Base-by-base conservation (phyloP, 805 yeast genomes). In the Sungouiella thailandica region DNA sequence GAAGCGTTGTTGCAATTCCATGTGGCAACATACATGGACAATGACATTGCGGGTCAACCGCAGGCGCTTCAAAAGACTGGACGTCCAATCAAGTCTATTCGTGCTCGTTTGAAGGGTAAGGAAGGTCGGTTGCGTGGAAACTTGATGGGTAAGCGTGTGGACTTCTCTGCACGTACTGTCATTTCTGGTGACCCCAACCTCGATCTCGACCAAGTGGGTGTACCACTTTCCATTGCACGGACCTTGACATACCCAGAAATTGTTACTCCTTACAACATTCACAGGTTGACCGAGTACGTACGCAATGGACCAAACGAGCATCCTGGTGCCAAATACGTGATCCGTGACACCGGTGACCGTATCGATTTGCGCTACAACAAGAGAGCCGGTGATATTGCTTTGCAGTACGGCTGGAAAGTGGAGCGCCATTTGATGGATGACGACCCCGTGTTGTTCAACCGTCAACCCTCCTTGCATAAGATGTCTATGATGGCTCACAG, bases 401-500 rank as follows among this genome's bases (percentile, higher is more conserved):
- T 93, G 46, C 98, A 94, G 60, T 93, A 93, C 53, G 98, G 98
- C 32, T 94, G 98, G 98, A 88, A 86, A 60, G 98, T 93, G 40
- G 98, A 93, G 61, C 87, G 99, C 60, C 99, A 93, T 60, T 74
- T 93, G 50, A 87, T 88, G 84, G 99, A 93, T 61, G 78, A 88
- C 52, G 99, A 93, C 58, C 97, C 98, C 3, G 98, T 93, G 22
- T 73, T 93, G 52, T 93, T 93, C 73, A 93, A 93, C 61, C 95
- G 99, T 73, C 99, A 93, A 70, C 99, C 99, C 31, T 93, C 98
- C 29, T 73, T 93, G 61, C 99, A 93, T 69, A 93, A 94, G 62
- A 93, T 93, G 97, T 90, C 97, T 35, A 93, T 93, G 98, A 93
- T 93, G 97, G 95, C 96, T 12, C 99, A 93, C 60, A 77, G 96